These are phyloP conservation scores for Paratrypanosoma confusum DNA, from an alignment of 208 protist genomes.

Conservation along the genomic window DNA sequence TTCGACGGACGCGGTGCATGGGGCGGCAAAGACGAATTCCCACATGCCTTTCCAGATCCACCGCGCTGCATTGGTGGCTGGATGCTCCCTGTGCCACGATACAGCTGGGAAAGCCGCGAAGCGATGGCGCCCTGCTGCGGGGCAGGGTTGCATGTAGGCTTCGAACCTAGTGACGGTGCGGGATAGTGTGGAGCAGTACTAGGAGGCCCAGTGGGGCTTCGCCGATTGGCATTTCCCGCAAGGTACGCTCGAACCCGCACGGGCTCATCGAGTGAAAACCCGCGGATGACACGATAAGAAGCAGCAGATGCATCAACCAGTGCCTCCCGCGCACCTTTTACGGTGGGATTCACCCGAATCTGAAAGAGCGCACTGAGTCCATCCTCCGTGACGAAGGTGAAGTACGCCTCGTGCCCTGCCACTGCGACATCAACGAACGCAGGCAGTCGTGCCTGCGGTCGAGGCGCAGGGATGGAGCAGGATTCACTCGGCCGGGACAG, in stretches of 20 bases:
- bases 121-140: background rate
- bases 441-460: slow-evolving; percentile 22
- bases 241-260: slow-evolving; percentile 1
- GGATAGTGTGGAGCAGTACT: too few species aligned
- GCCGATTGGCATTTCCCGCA: background rate
- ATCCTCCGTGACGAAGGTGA: slow-evolving; percentile 50
- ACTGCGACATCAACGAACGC: slow-evolving; percentile 57
- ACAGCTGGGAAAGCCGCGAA: background rate
- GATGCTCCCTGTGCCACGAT: background rate
- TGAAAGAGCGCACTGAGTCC: slow-evolving; percentile 60
- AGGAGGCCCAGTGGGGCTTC: too few species aligned
- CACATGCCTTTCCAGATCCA: background rate
- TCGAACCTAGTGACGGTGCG: too few species aligned
- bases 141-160: too few species aligned
- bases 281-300: slow-evolving; percentile 8
- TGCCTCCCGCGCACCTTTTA: background rate
- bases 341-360: slow-evolving; percentile 10
- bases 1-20: background rate
- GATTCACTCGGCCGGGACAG: background rate
- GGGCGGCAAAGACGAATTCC: background rate
- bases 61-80: background rate
- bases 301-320: slow-evolving; percentile 1
- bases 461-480: background rate
- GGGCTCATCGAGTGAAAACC: background rate
- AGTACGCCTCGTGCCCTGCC: slow-evolving; percentile 17